Evolutionary conservation across 257 asterid genomes (phyloP).

Genomic region (Oldenlandia corymbosa): DNA sequence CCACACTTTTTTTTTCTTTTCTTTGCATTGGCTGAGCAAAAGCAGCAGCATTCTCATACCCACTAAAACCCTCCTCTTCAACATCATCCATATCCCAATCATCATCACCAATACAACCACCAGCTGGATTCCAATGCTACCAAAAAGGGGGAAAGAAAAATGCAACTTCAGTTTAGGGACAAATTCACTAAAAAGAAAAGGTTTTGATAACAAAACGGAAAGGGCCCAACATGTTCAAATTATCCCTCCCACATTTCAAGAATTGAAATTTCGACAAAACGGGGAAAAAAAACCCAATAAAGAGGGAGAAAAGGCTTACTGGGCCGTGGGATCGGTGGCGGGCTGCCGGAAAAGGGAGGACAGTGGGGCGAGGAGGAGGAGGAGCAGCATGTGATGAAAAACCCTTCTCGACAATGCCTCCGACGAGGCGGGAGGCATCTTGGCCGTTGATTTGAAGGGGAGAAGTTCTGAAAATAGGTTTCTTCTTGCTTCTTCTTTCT

Average conservation of each 20-base stretch:
- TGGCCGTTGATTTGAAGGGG: constrained; percentile 28
- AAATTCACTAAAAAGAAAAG: background rate
- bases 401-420: constrained; percentile 87
- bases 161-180: constrained; percentile 4
- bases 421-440: constrained; percentile 53
- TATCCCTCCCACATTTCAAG: background rate
- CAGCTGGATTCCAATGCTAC: constrained; percentile 68
- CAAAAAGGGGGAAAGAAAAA: constrained; percentile 19
- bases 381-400: constrained; percentile 30
- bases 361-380: constrained; percentile 62
- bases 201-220: background rate
- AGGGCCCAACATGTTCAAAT: background rate
- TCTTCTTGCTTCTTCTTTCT: constrained; percentile 23
- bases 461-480: constrained; percentile 23
- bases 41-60: constrained; percentile 33
- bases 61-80: constrained; percentile 36
- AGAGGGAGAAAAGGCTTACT: constrained; percentile 28
- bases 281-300: background rate
- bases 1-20: constrained; percentile 60
- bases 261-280: no score
- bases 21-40: constrained; percentile 57
- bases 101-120: constrained; percentile 15
- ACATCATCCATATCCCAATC: constrained; percentile 30
- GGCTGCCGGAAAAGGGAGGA: constrained; percentile 79
- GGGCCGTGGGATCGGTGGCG: constrained; percentile 96